Evolutionary conservation across 805 yeast genomes (phyloP).

Genomic region (Cyberlindnera subsufficiens): DNA sequence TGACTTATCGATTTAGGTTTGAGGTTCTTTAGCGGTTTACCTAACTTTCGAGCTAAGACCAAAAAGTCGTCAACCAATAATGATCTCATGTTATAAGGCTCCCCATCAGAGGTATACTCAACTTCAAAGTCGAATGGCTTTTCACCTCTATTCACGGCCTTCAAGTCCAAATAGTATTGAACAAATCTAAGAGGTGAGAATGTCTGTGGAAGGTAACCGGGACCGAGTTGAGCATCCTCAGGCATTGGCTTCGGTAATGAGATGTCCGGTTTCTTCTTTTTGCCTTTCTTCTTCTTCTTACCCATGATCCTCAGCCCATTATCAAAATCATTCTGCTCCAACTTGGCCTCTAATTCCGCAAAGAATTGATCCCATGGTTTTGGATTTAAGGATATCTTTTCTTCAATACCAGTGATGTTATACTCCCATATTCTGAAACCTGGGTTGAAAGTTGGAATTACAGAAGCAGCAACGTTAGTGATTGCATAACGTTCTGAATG

Average conservation of each 20-base stretch:
- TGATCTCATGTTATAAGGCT: conserved; percentile 45
- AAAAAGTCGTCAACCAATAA: conserved; percentile 62
- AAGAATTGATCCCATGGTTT: conserved; percentile 61
- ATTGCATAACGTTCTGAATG: conserved; percentile 58
- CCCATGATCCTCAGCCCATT: conserved; percentile 17
- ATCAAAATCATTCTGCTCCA: conserved; percentile 20
- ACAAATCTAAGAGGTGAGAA: conserved; percentile 70
- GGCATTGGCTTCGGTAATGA: conserved; percentile 64
- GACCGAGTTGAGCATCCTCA: conserved; percentile 49
- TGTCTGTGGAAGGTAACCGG: conserved; percentile 66
- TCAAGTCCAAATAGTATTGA: conserved; percentile 69
- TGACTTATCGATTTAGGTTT: background rate
- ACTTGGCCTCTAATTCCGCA: conserved; percentile 33
- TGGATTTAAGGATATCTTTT: conserved; percentile 10
- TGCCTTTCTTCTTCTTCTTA: conserved; percentile 22
- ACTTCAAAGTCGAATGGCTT: conserved; percentile 50
- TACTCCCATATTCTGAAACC: conserved; percentile 85
- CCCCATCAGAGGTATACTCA: conserved; percentile 66
- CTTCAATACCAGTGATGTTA: conserved; percentile 50
- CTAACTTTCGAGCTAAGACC: conserved; percentile 47
- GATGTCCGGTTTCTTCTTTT: conserved; percentile 39
- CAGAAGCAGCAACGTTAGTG: conserved; percentile 65
- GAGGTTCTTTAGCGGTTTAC: conserved; percentile 30
- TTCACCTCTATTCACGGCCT: conserved; percentile 35
- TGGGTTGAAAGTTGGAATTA: conserved; percentile 82